Evolutionary conservation across 768 basidiomycete genomes (phyloP), one percentile per base, ranked within the genome.

Genomic region (Naematelia aurantialba): DNA sequence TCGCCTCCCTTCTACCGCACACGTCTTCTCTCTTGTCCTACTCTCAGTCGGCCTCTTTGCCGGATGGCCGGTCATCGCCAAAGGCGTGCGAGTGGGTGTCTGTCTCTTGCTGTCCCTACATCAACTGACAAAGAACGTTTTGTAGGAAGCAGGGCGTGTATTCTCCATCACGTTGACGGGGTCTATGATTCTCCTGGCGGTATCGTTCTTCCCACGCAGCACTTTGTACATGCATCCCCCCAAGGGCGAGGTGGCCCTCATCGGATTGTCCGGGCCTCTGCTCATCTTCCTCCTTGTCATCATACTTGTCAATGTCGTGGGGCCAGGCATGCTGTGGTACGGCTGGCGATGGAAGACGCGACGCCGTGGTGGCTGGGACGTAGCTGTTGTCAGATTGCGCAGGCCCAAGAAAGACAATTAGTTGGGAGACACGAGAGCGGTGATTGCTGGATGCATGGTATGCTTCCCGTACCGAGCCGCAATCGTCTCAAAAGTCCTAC

Each of bases 11-110:
- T 85, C 87, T 66, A 89, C 91, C 76, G 76, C 88, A 47, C 85
- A 88, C 24, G 94, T 96, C 22, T 97, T 97, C 72, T 86, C 90
- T 31, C 83, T 98, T 58, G 64, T 74, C 19, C 54, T 74, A 19
- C 60, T 74, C 2, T 59, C 72, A 10, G 66, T 69, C 3, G 50
- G 51, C 5, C 59, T 74, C 3, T 74, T 74, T 58, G 72, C 69
- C n/a, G 72, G 72, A 2, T 74, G 69, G 67, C 72, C 72, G 19
- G 45, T 25, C 0, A 50, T 71, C 5, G 69, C 69, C 57, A 71
- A 68, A 45, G 60, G 63, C 19, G 66, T 74, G 10, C 24, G 72
- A 29, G 70, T 72, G 58, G 59, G 70, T 65, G 5, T 10, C 2
- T 17, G 8, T 2, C 1, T 25, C 19, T 47, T 5, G 39, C n/a